Conservation (phyloP, 192 early-diverging fungal species). For the Coemansia sp. region DNA sequence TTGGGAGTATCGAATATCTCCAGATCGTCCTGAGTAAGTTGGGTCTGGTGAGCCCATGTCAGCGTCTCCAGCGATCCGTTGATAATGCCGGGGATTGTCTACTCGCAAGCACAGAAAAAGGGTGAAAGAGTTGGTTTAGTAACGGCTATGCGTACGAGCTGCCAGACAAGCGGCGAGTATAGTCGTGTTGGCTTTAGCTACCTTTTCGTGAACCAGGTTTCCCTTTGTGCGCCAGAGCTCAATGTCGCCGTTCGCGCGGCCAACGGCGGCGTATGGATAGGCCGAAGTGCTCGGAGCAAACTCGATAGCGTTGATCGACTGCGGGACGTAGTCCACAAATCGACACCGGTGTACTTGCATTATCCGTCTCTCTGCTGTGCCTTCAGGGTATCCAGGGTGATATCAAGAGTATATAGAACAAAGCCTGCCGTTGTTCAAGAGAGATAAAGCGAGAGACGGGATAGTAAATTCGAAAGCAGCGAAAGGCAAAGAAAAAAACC, state of each 20-base stretch:
- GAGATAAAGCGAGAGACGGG: not conserved
- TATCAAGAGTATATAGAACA: too few species aligned
- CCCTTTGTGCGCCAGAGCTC: slow-evolving; percentile 85
- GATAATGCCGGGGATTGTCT: slow-evolving; percentile 81
- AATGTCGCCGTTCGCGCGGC: slow-evolving; percentile 90
- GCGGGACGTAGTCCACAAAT: slow-evolving; percentile 85
- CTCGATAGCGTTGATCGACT: slow-evolving; percentile 81
- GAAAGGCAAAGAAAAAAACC: not conserved
- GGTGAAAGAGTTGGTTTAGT: not conserved
- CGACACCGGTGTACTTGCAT: slow-evolving; percentile 86
- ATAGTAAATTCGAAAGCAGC: not conserved
- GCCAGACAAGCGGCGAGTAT: not conserved
- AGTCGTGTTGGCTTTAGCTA: slow-evolving; percentile 22
- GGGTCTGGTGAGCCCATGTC: slow-evolving; percentile 79
- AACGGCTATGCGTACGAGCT: not conserved
- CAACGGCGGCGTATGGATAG: slow-evolving; percentile 71
- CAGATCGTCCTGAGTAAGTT: slow-evolving; percentile 60
- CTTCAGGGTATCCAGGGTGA: not conserved
- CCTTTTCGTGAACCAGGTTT: slow-evolving; percentile 80
- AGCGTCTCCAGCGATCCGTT: slow-evolving; percentile 78
- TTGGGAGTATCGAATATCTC: slow-evolving; percentile 67
- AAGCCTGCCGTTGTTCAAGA: not conserved
- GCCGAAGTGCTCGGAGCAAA: slow-evolving; percentile 68
- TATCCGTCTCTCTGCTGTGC: not conserved
- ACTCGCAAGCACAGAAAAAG: slow-evolving; percentile 1